Conservation (phyloP, 2,329 filamentous ascomycete genomes). For the Aspergillus pseudoterreus region DNA sequence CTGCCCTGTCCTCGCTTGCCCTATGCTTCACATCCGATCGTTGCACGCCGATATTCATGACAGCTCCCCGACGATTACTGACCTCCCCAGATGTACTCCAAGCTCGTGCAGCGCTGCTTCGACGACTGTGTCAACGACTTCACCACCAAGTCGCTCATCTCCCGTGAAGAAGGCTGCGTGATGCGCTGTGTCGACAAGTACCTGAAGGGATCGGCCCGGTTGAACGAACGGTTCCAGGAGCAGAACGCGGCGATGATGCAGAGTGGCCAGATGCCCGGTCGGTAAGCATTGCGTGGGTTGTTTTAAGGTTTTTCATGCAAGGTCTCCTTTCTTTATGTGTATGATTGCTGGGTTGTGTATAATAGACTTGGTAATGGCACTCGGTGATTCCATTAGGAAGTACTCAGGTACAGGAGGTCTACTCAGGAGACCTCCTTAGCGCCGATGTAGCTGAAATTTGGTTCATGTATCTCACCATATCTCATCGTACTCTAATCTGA, state of each 20-base stretch:
- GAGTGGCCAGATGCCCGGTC: constrained; percentile 49
- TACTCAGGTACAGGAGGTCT: too few relatives aligned
- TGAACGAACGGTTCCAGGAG: constrained; percentile 86
- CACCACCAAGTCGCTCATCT: constrained; percentile 89
- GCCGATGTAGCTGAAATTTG: too few relatives aligned
- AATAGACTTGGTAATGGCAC: constrained; percentile 19
- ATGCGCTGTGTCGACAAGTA: constrained; percentile 95
- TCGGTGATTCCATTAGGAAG: neutral
- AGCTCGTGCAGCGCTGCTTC: constrained; percentile 69
- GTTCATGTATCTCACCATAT: too few relatives aligned
- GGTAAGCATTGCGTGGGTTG: constrained; percentile 18
- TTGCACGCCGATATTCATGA: too few relatives aligned
- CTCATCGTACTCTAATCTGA: too few relatives aligned
- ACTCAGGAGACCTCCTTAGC: too few relatives aligned
- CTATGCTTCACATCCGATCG: too few relatives aligned
- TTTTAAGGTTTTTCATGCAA: constrained; percentile 5
- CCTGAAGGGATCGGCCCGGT: constrained; percentile 83
- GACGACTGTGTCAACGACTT: constrained; percentile 97
- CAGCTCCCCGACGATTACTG: neutral
- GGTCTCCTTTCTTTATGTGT: neutral
- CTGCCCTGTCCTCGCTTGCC: neutral
- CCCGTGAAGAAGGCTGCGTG: constrained; percentile 86
- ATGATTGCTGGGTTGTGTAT: constrained; percentile 12
- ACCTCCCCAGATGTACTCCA: constrained; percentile 59
- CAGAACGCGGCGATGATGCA: constrained; percentile 67